Base-by-base conservation (phyloP, 2,329 filamentous ascomycete species). In the Ramularia endophylla region DNA sequence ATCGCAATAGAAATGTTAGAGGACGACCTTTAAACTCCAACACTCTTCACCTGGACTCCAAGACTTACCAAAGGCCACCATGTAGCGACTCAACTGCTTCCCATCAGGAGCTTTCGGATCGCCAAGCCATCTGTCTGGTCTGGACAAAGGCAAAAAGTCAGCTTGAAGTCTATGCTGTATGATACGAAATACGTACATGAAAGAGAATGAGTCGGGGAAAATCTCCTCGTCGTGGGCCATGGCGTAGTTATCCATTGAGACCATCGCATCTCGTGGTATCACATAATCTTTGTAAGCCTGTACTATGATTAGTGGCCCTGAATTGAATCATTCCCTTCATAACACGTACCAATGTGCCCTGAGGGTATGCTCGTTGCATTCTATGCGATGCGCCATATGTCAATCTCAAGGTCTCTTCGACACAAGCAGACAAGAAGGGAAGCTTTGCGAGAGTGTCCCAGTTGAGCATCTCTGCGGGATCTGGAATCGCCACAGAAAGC, bases 401-500 rank as follows among this genome's bases (percentile, higher is more conserved):
- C 7, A 56, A 25, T 6, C 54, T 38, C n/a, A 51, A 38, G 5
- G 30, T 38, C 36, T 56, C 53, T 22, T 43, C 20, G 36, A 50
- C 32, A 3, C 44, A 35, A 8, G 32, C 40, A 13, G 38, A 36
- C 2, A 50, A 39, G 27, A 42, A 38, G 5, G 47, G 35, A 1
- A 50, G 38, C 11, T 39, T 42, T 28, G 44, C 41, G 3, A 48
- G 20, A n/a, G 39, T 20, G 13, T n/a, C 29, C 32, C 16, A 30
- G 6, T 30, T 17, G 2, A 35, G 19, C 15, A 35, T 11, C 9
- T 27, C 8, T 8, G 22, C 18, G 4, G 44, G 38, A 12, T 16
- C 12, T 5, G 44, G 44, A 3, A 44, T 41, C 8, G 38, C 38
- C 9, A n/a, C 41, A 12, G 27, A 17, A 8, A 73, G 46, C 44